Evolutionary conservation across 2,329 filamentous ascomycete genomes (phyloP), one percentile per base, ranked within the genome.

Genomic region (Xylariales sp.): DNA sequence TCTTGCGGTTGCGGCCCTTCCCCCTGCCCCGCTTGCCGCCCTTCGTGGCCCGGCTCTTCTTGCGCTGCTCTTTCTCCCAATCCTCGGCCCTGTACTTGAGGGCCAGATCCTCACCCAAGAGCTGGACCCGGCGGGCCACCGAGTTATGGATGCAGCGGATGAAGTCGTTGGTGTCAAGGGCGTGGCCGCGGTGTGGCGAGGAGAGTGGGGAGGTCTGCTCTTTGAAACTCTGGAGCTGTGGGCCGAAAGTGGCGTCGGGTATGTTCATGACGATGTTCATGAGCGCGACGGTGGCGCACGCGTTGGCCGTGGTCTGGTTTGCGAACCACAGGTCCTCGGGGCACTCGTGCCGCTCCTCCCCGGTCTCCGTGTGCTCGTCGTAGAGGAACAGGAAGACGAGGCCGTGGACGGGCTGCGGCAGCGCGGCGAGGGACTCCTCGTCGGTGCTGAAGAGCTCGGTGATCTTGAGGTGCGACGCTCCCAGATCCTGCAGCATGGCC

Each of bases 191-290:
- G 19, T 87, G 69, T 6, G 84, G 74, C 2, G 90, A 84, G 13
- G 76, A 75, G 44, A 95, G 75, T 12, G 70, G 55, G 46, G 67
- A 67, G 0, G 90, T 95, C 25, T 80, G 78, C 1, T 80, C 65
- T 51, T 87, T 91, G 66, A 97, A 95, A 12, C 70, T 63, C 19
- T 69, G 61, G 2, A 97, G 72, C 42, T 82, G 70, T n/a, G 77
- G 63, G 4, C 89, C 88, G 5, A 96, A 72, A 10, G 79, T 64
- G 4, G 88, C 61, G 0, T 67, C 69, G 0, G 77, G 66, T 17
- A 81, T 73, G 55, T 97, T 97, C 77, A 95, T 94, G 54, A 95
- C 68, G 43, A 96, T 95, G 53, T 97, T 97, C 50, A 96, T 74
- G 48, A 97, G 70, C 4, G 93, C 89, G 31, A 96, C 79, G n/a